phyloP scores from a whole-genome alignment of 192 early-diverging fungal species.

The Podila epigama region DNA sequence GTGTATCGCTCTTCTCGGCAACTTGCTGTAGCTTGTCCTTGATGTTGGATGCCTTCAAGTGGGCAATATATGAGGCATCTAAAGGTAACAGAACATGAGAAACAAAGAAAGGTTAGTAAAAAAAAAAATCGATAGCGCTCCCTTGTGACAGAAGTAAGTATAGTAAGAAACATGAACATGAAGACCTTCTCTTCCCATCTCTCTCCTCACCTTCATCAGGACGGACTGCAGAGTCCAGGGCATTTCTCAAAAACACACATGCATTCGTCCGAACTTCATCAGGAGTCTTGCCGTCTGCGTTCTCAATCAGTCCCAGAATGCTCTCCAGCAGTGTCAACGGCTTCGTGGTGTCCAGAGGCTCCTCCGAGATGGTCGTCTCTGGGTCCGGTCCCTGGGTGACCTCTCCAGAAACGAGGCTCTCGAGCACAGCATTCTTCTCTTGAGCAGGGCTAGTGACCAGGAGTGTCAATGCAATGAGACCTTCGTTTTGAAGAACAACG shows the following conservation, averaged over 20 bases:
- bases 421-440: slow-evolving; percentile 35
- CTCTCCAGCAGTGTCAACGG: slow-evolving; percentile 46
- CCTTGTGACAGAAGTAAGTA: too few species aligned
- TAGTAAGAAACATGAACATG: too few species aligned
- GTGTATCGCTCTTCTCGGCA: background rate
- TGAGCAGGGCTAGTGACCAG: slow-evolving; percentile 49
- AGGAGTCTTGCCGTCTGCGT: slow-evolving; percentile 48
- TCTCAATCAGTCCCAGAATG: slow-evolving; percentile 48
- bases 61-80: slow-evolving; percentile 26
- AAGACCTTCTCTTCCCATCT: too few species aligned
- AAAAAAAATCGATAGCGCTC: too few species aligned
- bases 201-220: slow-evolving; percentile 11
- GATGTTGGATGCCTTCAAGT: slow-evolving; percentile 25
- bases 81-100: background rate
- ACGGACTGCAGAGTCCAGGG: slow-evolving; percentile 26
- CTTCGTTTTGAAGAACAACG: slow-evolving; percentile 64
- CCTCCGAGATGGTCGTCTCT: slow-evolving; percentile 4
- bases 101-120: background rate
- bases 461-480: slow-evolving; percentile 60
- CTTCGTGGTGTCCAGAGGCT: slow-evolving; percentile 11
- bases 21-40: slow-evolving; percentile 27
- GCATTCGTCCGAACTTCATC: slow-evolving; percentile 60
- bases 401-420: slow-evolving; percentile 7
- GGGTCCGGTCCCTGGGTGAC: slow-evolving; percentile 10
- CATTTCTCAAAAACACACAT: slow-evolving; percentile 55